Base-by-base conservation (phyloP, 495 filamentous ascomycete genomes). In the Penicillium tannophilum region DNA sequence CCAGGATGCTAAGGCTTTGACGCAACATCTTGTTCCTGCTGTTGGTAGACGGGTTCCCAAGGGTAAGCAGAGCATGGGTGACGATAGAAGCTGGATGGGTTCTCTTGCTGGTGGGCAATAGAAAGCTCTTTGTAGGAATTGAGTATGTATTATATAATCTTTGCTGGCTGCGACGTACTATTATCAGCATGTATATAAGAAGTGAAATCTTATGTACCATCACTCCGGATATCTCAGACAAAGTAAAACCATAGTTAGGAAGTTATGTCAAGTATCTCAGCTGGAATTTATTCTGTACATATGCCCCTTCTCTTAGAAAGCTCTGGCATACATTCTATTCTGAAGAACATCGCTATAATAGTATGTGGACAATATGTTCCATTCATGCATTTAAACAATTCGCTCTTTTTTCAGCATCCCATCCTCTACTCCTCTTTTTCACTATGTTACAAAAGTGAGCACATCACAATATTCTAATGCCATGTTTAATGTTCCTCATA, bases 1-100 rank as follows among this genome's bases (percentile, higher is more conserved):
- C 19, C 63, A 76, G 30, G 73, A 79, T 42, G 85, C 82, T 11
- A 73, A 66, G 41, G 51, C 62, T 26, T 50, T 73, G 61, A 76
- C 74, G 10, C 54, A 56, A 44, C 56, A 69, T 23, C 35, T 65
- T 24, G 63, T 66, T 43, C 59, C 63, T 6, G 43, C 35, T 46
- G 56, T 51, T 16, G 63, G 55, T 10, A 60, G 55, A 42, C 64
- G 63, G 51, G 67, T 69, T 4, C 63, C 63, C 2, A 66, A 64
- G 49, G 30, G 43, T 20, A 42, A 61, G 16, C 62, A 52, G 31
- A 58, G 47, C n/a, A 45, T 60, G 65, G 56, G 54, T 16, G 64
- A 63, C 19, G 74, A 76, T 64, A 55, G 43, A 16, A 66, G 63
- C 54, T 78, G 75, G 74, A 78, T 77, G 76, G 76, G 74, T 0